Conservation (phyloP, 306 rosid species). For the Prunus mume region DNA sequence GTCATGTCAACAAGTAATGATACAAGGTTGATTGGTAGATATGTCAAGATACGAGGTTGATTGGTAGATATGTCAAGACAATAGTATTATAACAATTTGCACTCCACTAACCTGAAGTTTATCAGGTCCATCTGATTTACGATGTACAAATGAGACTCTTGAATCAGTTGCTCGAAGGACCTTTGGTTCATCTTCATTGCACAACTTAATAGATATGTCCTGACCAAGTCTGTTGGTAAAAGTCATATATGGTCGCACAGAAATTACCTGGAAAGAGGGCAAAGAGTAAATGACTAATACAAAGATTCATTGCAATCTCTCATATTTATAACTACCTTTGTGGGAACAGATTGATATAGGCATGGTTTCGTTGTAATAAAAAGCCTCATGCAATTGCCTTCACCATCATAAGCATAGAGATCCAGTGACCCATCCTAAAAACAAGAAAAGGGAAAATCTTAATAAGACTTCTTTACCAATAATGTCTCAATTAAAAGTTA, state of each 20-base stretch:
- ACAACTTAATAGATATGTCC: slow-evolving; percentile 67
- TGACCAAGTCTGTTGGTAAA: slow-evolving; percentile 93
- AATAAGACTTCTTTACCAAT: neutral
- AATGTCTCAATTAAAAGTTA: slow-evolving; percentile 5
- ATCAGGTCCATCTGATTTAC: slow-evolving; percentile 53
- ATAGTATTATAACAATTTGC: neutral
- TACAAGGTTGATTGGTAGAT: neutral
- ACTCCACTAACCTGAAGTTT: slow-evolving; percentile 71
- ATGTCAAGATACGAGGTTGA: neutral
- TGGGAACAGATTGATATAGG: slow-evolving; percentile 74
- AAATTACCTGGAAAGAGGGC: slow-evolving; percentile 58
- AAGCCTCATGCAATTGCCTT: slow-evolving; percentile 72
- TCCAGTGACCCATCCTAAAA: slow-evolving; percentile 86
- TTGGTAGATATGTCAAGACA: neutral
- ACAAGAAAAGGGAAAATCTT: slow-evolving; percentile 16
- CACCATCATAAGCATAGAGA: slow-evolving; percentile 72
- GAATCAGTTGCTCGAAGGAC: slow-evolving; percentile 76
- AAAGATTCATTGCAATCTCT: slow-evolving; percentile 17
- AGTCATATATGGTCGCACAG: slow-evolving; percentile 84
- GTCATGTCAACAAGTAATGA: neutral
- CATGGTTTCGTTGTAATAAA: slow-evolving; percentile 84
- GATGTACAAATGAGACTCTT: slow-evolving; percentile 62
- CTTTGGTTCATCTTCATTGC: slow-evolving; percentile 77
- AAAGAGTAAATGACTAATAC: neutral
- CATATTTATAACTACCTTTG: slow-evolving; percentile 60